Percentiles rank a stretch among this genome's conserved stretches.
Conservation (phyloP, 179 eudicot genomes). For the Gypsophila paniculata region DNA sequence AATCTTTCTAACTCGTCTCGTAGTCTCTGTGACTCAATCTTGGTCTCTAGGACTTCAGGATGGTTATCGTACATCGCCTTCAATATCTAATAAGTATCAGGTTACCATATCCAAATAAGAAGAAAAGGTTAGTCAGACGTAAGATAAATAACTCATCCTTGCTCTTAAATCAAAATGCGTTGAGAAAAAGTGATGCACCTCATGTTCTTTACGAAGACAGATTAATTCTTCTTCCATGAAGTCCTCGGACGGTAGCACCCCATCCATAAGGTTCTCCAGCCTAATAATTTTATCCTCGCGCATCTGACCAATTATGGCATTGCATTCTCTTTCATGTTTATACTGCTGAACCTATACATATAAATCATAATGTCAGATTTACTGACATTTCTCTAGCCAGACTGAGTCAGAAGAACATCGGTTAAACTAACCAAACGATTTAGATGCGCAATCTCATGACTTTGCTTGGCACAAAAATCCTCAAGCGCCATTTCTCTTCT, state of each 20-base stretch:
- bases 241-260: conserved; percentile 75
- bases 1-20: conserved; percentile 74
- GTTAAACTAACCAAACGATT: conserved; percentile 63
- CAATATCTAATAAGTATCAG: conserved; percentile 45
- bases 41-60: conserved; percentile 74
- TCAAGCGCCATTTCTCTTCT: conserved; percentile 96
- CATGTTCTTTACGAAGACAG: conserved; percentile 65
- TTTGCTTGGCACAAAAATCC: conserved; percentile 69
- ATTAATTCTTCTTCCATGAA: conserved; percentile 72
- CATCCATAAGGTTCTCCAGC: conserved; percentile 96
- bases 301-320: conserved; percentile 71
- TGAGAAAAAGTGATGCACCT: conserved; percentile 38
- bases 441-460: conserved; percentile 69
- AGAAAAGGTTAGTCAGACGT: not conserved
- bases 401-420: not conserved
- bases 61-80: conserved; percentile 84
- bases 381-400: not conserved
- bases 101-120: conserved; percentile 3
- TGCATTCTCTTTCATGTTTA: conserved; percentile 97
- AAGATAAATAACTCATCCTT: not conserved
- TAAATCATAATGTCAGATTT: conserved; percentile 17
- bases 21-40: conserved; percentile 61
- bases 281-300: conserved; percentile 93
- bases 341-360: conserved; percentile 78
- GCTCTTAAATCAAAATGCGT: not conserved